Evolutionary conservation across 306 rosid genomes (phyloP).

Genomic region (Vigna radiata): DNA sequence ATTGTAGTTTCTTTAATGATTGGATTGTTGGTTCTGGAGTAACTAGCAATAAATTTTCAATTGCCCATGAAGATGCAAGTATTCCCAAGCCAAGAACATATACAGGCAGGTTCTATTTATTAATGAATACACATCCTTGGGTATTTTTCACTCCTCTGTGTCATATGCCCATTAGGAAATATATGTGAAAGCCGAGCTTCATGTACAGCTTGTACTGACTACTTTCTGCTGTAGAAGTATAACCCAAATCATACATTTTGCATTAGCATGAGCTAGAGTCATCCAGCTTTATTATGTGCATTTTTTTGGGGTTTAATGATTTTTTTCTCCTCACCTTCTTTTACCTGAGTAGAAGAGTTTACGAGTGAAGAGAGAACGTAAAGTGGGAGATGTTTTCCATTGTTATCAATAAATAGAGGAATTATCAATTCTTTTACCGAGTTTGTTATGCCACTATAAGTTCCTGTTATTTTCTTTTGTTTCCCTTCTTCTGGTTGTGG

Average conservation of each 20-base stretch:
- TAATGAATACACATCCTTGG: constrained; percentile 32
- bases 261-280: constrained; percentile 30
- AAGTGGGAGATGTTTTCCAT: constrained; percentile 23
- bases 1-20: constrained; percentile 86
- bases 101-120: constrained; percentile 62
- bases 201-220: not conserved
- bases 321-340: not conserved
- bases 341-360: constrained; percentile 8
- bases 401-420: constrained; percentile 18
- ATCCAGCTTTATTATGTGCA: not conserved
- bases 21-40: constrained; percentile 79
- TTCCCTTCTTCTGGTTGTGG: not conserved
- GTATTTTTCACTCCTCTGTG: not conserved
- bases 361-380: not conserved
- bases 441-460: not conserved
- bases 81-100: constrained; percentile 47
- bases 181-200: constrained; percentile 22
- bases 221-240: constrained; percentile 1
- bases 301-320: not conserved
- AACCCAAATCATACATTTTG: not conserved
- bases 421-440: not conserved
- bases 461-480: not conserved
- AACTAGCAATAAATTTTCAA: constrained; percentile 50
- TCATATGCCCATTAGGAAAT: constrained; percentile 27
- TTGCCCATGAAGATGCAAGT: constrained; percentile 50